A percentile compares a stretch with the other conserved stretches of the same genome.
Evolutionary conservation across 2,329 filamentous ascomycete genomes (phyloP).

Genomic region (Podosphaera aphanis): DNA sequence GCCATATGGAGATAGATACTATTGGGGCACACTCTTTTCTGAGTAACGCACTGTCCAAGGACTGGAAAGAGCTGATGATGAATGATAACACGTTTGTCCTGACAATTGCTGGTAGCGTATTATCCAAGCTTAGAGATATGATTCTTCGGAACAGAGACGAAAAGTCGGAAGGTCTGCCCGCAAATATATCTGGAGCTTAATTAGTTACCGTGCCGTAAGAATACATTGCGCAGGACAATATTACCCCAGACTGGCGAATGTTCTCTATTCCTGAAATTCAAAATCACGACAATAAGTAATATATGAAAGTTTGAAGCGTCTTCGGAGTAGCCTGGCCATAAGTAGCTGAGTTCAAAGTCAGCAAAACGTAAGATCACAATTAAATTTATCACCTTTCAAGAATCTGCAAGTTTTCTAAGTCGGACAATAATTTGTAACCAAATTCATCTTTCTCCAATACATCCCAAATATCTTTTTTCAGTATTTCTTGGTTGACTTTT

Average conservation of each 20-base stretch:
- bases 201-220: constrained; percentile 2
- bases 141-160: constrained; percentile 73
- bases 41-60: constrained; percentile 66
- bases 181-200: constrained; percentile 40
- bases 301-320: constrained; percentile 83
- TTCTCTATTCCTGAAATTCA: constrained; percentile 73
- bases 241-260: constrained; percentile 68
- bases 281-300: constrained; percentile 61
- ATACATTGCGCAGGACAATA: constrained; percentile 9
- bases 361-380: constrained; percentile 1
- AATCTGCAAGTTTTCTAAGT: constrained; percentile 74
- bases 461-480: constrained; percentile 81
- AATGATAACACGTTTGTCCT: constrained; percentile 73
- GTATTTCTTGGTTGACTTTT: constrained; percentile 54
- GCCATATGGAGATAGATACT: constrained; percentile 88
- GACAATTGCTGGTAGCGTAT: constrained; percentile 38
- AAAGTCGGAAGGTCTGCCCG: constrained; percentile 57
- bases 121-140: constrained; percentile 63
- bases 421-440: constrained; percentile 49
- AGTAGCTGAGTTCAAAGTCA: constrained; percentile 34
- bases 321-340: constrained; percentile 84
- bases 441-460: constrained; percentile 64
- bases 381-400: constrained; percentile 46
- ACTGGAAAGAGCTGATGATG: constrained; percentile 80
- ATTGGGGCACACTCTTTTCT: constrained; percentile 91